A percentile compares a stretch with the other conserved stretches of the same genome.
Conservation (phyloP, 768 basidiomycete species). For the Agaricus subrufescens region DNA sequence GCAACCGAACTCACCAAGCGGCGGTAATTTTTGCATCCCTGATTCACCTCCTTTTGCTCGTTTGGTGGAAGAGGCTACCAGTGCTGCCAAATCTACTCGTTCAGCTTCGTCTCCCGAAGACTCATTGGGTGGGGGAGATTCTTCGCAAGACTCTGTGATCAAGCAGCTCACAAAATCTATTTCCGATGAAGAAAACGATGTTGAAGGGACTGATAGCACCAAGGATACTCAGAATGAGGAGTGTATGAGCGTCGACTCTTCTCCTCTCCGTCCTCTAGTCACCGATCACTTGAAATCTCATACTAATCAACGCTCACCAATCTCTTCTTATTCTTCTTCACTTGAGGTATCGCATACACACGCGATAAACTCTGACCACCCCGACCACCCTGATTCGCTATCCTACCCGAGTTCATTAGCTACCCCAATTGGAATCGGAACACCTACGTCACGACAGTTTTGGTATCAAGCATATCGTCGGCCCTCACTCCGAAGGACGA, state of each 20-base stretch:
- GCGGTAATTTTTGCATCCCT: conserved; percentile 2
- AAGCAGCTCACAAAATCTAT: conserved; percentile 42
- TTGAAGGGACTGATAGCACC: neutral
- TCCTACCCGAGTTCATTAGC: neutral
- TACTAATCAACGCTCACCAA: neutral
- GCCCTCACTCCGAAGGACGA: neutral
- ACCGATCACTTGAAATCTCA: neutral
- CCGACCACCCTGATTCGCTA: neutral
- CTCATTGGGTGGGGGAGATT: conserved; percentile 12
- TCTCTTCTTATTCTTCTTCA: no score
- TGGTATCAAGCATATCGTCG: conserved; percentile 7
- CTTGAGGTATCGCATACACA: no score
- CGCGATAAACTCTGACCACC: neutral
- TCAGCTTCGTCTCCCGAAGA: neutral
- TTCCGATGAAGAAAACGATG: conserved; percentile 14
- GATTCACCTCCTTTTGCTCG: conserved; percentile 10
- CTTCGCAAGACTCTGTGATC: conserved; percentile 37
- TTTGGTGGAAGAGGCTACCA: conserved; percentile 12
- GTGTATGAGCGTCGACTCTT: neutral
- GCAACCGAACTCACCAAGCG: conserved; percentile 13
- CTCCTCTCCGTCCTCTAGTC: neutral
- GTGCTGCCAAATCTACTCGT: neutral
- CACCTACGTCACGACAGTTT: neutral
- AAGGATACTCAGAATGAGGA: neutral
- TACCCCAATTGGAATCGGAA: neutral